phyloP scores from a whole-genome alignment of 23 red algal genomes.

The Chondrus crispus region DNA sequence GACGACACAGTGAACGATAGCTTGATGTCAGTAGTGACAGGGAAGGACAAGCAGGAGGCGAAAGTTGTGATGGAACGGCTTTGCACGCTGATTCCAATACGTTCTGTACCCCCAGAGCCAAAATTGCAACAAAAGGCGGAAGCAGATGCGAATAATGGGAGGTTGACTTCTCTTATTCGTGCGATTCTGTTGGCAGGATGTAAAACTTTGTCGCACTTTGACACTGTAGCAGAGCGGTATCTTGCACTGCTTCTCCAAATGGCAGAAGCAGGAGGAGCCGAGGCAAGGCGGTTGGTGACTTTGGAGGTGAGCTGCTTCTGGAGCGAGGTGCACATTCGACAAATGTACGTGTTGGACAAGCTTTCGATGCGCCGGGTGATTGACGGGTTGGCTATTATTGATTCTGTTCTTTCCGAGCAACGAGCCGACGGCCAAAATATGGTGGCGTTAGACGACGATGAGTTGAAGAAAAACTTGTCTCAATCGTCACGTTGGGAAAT shows the following conservation, averaged over 20 bases:
- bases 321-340: slow-evolving; percentile 57
- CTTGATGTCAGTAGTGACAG: slow-evolving; percentile 70
- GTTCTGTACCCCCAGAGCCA: neutral
- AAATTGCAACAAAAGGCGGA: neutral
- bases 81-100: slow-evolving; percentile 33
- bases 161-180: slow-evolving; percentile 46
- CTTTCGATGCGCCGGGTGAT: slow-evolving; percentile 53
- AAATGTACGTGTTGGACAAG: slow-evolving; percentile 80
- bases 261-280: slow-evolving; percentile 22
- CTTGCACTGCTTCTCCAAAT: slow-evolving; percentile 62
- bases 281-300: slow-evolving; percentile 41
- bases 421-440: slow-evolving; percentile 3
- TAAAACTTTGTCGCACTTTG: slow-evolving; percentile 84
- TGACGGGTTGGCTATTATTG: slow-evolving; percentile 65
- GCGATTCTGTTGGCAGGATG: slow-evolving; percentile 67
- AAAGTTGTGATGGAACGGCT: slow-evolving; percentile 42
- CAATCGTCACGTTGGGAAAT: slow-evolving; percentile 60
- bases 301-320: slow-evolving; percentile 65
- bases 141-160: neutral
- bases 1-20: slow-evolving; percentile 49
- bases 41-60: slow-evolving; percentile 28
- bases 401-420: slow-evolving; percentile 34
- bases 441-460: neutral
- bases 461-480: slow-evolving; percentile 28
- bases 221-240: slow-evolving; percentile 73